Evolutionary conservation across 2,329 filamentous ascomycete genomes (phyloP).

Genomic region (Orbilia oligospora): DNA sequence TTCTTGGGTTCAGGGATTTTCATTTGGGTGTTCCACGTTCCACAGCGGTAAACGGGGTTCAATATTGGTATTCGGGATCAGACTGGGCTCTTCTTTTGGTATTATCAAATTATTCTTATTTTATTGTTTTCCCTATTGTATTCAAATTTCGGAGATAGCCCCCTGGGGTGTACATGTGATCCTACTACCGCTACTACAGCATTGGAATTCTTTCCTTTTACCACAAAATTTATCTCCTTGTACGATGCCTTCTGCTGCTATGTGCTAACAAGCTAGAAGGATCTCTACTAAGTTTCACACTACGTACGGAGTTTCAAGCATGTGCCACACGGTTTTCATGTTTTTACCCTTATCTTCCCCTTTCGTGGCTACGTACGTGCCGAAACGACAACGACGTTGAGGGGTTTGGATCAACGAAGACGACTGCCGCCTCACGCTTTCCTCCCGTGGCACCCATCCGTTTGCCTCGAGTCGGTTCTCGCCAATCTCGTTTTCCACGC

Average conservation of each 20-base stretch:
- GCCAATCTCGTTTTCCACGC: constrained; percentile 44
- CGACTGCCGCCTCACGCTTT: constrained; percentile 51
- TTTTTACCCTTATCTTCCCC: constrained; percentile 37
- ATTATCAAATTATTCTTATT: constrained; percentile 56
- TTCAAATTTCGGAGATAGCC: constrained; percentile 53
- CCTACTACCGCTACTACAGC: constrained; percentile 29
- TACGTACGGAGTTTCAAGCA: constrained; percentile 48
- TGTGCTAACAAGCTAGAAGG: constrained; percentile 46
- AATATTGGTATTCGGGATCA: constrained; percentile 53
- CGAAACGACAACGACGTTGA: constrained; percentile 44
- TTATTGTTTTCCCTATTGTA: constrained; percentile 56
- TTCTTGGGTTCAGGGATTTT: constrained; percentile 54
- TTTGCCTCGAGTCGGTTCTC: constrained; percentile 57
- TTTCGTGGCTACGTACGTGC: constrained; percentile 47
- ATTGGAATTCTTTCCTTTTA: constrained; percentile 41
- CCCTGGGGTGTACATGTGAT: constrained; percentile 54
- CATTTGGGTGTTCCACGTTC: constrained; percentile 59
- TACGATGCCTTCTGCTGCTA: constrained; percentile 37
- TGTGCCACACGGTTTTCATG: constrained; percentile 51
- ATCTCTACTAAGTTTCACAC: constrained; percentile 54
- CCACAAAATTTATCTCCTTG: constrained; percentile 42
- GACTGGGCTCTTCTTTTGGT: constrained; percentile 57
- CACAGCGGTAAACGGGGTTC: constrained; percentile 55
- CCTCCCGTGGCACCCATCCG: constrained; percentile 58
- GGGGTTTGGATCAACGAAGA: constrained; percentile 33